A percentile compares a stretch with the other conserved stretches of the same genome.
Evolutionary conservation across 2,329 filamentous ascomycete species (phyloP).

Genomic region (Fusarium sp.): DNA sequence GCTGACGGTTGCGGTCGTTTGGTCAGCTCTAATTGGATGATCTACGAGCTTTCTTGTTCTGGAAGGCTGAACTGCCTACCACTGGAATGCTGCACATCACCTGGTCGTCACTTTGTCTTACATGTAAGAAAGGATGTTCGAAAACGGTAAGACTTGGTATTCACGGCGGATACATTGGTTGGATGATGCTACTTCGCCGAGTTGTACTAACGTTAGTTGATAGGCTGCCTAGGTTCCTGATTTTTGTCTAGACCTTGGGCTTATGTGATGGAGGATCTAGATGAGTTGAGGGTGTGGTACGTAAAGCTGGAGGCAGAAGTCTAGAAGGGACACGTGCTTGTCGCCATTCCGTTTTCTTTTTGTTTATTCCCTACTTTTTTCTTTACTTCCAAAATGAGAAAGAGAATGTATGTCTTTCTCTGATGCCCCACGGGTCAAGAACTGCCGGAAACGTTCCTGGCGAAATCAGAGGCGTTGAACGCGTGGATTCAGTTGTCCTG

Average conservation of each 20-base stretch:
- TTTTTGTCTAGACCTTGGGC: too few relatives aligned
- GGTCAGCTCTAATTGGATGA: not conserved
- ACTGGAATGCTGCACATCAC: conserved; percentile 1
- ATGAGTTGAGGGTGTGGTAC: not conserved
- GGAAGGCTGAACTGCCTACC: not conserved
- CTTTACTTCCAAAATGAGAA: not conserved
- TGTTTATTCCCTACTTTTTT: not conserved
- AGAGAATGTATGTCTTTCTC: not conserved
- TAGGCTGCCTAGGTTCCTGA: not conserved
- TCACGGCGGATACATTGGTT: not conserved
- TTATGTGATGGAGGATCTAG: not conserved
- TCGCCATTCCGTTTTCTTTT: fast-evolving
- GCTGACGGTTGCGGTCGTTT: conserved; percentile 11
- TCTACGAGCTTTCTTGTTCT: not conserved
- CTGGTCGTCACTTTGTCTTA: not conserved
- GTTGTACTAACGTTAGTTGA: not conserved
- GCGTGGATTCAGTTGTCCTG: not conserved
- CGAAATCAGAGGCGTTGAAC: not conserved
- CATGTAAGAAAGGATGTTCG: not conserved
- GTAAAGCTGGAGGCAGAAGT: not conserved
- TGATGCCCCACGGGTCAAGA: not conserved
- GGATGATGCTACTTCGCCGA: not conserved
- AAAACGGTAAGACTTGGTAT: not conserved
- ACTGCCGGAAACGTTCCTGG: not conserved
- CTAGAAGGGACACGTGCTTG: not conserved